These are phyloP conservation scores for Phytophthora pluvialis DNA, from an alignment of 352 stramenopile species.

Conservation along the genomic window DNA sequence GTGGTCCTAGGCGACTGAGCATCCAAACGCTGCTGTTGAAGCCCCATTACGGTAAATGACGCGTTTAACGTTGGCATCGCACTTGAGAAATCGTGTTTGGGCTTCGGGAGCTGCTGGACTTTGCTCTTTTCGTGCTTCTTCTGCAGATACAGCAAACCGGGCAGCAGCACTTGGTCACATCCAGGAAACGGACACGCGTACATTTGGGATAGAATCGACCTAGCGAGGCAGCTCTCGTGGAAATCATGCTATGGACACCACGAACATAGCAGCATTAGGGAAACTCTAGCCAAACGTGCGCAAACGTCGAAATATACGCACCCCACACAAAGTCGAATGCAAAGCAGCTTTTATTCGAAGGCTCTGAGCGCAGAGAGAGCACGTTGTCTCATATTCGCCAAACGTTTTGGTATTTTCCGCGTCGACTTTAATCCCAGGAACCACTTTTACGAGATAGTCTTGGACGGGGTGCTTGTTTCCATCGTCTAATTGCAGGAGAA, in stretches of 20 bases:
- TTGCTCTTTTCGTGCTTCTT: slow-evolving; percentile 23
- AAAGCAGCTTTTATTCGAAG: slow-evolving; percentile 66
- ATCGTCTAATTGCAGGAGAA: slow-evolving; percentile 75
- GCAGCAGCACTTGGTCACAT: slow-evolving; percentile 64
- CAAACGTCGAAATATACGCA: slow-evolving; percentile 28
- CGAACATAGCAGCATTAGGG: slow-evolving; percentile 1
- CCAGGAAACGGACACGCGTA: slow-evolving; percentile 60
- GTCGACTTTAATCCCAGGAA: slow-evolving; percentile 51
- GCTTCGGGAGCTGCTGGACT: not conserved
- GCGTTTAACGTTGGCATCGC: slow-evolving; percentile 3
- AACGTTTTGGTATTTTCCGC: slow-evolving; percentile 62
- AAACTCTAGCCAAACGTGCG: not conserved
- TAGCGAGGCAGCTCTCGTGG: slow-evolving; percentile 76
- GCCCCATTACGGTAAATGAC: slow-evolving; percentile 26
- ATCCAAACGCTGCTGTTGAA: slow-evolving; percentile 21
- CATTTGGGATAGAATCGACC: slow-evolving; percentile 69
- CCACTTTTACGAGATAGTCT: slow-evolving; percentile 66
- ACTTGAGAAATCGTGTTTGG: slow-evolving; percentile 1
- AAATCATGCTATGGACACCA: slow-evolving; percentile 61
- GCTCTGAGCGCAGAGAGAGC: slow-evolving; percentile 66
- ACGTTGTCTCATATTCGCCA: slow-evolving; percentile 42
- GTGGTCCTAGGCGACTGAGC: not conserved
- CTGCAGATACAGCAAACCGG: slow-evolving; percentile 56
- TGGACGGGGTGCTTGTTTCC: slow-evolving; percentile 67
- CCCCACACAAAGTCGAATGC: slow-evolving; percentile 57